Base-by-base conservation (phyloP, 495 filamentous ascomycete species). In the Ramalina peruviana region DNA sequence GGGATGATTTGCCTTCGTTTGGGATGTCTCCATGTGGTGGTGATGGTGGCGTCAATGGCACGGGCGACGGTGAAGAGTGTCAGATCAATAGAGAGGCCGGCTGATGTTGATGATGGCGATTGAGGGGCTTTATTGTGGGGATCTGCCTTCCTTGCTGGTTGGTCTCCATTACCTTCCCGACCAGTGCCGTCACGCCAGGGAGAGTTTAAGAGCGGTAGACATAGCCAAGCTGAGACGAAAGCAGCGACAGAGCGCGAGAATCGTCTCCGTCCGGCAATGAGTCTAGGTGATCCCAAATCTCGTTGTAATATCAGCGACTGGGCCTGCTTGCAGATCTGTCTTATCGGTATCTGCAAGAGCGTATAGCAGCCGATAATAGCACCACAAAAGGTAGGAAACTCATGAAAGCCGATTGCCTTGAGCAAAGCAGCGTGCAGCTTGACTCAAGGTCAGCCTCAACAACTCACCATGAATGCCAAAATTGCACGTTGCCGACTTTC, bases 311-410 rank as follows among this genome's bases (percentile, higher is more conserved):
- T 7, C 7, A 33, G 9, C 6, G 39, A 50, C 16, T 6, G 17
- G 19, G 12, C 13, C 21, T 40, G 23, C 40, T 48, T 37, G 40
- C 25, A 41, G 12, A 60, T 45, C 54, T 42, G 54, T 11, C 59
- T 54, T 51, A 72, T 46, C 38, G 52, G 75, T 15, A 53, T 16
- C 40, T 83, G 80, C n/a, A 92, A 65, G 42, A 88, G 55, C 15
- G 83, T 86, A 52, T 81, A 86, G 26, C 85, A 83, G 36, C 85
- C 86, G 41, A 90, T 75, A 16, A 92, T 65, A 15, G 71, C 65
- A 11, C 76, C 89, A 65, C 88, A 94, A 60, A 88, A 92, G 6
- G 86, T 78, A 27, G 89, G 85, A 59, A 94, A 92, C 37, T 82
- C 65, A 57, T 71, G 62, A 19, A 66, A 40, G 20, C 66, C 66